These are phyloP conservation scores for Candida peoriensis DNA, from an alignment of 805 yeast genomes.

Conservation along the genomic window DNA sequence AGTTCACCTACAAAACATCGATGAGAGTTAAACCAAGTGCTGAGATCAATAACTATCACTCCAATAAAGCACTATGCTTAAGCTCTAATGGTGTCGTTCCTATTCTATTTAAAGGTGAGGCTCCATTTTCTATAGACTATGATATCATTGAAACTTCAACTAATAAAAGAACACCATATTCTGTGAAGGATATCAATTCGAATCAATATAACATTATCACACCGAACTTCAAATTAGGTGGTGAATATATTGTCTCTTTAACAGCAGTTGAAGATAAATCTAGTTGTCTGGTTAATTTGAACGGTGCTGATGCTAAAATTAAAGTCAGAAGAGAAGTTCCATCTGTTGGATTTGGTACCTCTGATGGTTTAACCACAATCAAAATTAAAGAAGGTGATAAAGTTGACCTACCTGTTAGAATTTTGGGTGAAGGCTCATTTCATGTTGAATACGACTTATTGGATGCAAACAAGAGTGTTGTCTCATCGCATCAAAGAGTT, in stretches of 20 bases:
- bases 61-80: slow-evolving; percentile 34
- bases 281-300: slow-evolving; percentile 69
- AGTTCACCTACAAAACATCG: slow-evolving; percentile 58
- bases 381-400: slow-evolving; percentile 58
- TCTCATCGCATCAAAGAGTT: slow-evolving; percentile 18
- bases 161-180: slow-evolving; percentile 40
- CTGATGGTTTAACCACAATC: slow-evolving; percentile 30
- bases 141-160: slow-evolving; percentile 56
- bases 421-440: slow-evolving; percentile 56
- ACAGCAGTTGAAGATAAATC: slow-evolving; percentile 68
- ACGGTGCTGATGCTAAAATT: slow-evolving; percentile 59
- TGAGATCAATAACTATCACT: slow-evolving; percentile 15
- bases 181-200: slow-evolving; percentile 34
- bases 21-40: slow-evolving; percentile 69
- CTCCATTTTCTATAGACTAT: slow-evolving; percentile 71
- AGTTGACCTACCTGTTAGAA: slow-evolving; percentile 52
- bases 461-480: slow-evolving; percentile 23
- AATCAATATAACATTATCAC: slow-evolving; percentile 41
- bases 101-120: slow-evolving; percentile 66
- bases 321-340: slow-evolving; percentile 71
- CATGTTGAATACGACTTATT: slow-evolving; percentile 29
- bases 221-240: slow-evolving; percentile 58
- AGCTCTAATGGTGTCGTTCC: slow-evolving; percentile 45
- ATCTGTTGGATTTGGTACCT: slow-evolving; percentile 39
- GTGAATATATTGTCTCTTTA: slow-evolving; percentile 62